Percentiles rank a stretch among this genome's conserved stretches.
Conservation (phyloP, 805 yeast genomes). For the Cyberlindnera saturnus region DNA sequence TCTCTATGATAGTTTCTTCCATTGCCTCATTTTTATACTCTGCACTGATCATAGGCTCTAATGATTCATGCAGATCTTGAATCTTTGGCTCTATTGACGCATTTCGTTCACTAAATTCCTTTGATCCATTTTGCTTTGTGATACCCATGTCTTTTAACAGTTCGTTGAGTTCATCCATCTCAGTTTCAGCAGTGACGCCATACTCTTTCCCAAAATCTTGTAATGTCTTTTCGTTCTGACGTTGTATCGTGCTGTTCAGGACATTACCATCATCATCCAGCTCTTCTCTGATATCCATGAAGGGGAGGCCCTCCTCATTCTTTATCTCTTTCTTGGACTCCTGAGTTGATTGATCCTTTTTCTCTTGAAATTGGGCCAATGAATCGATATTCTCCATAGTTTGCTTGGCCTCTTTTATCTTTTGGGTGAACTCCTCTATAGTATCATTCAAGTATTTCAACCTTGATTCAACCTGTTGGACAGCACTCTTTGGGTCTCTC, state of each 20-base stretch:
- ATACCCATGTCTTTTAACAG: constrained; percentile 23
- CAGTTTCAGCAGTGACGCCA: constrained; percentile 4
- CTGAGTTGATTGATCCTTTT: constrained; percentile 3
- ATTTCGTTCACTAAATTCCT: neutral
- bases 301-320: constrained; percentile 48
- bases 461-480: constrained; percentile 23
- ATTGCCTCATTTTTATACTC: neutral
- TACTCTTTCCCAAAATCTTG: constrained; percentile 18
- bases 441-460: constrained; percentile 30
- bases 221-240: constrained; percentile 26
- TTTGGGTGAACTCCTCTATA: constrained; percentile 32
- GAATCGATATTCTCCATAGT: constrained; percentile 26
- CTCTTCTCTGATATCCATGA: constrained; percentile 80
- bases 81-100: constrained; percentile 2
- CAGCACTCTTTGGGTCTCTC: constrained; percentile 26
- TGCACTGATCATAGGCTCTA: too few relatives aligned
- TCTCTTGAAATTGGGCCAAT: constrained; percentile 13
- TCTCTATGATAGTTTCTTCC: neutral
- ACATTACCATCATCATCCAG: constrained; percentile 81
- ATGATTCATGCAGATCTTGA: constrained; percentile 6
- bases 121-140: constrained; percentile 1
- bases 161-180: constrained; percentile 27
- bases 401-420: constrained; percentile 34
- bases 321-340: constrained; percentile 6
- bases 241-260: constrained; percentile 37